phyloP scores from a whole-genome alignment of 306 rosid species.

The Malus fusca region DNA sequence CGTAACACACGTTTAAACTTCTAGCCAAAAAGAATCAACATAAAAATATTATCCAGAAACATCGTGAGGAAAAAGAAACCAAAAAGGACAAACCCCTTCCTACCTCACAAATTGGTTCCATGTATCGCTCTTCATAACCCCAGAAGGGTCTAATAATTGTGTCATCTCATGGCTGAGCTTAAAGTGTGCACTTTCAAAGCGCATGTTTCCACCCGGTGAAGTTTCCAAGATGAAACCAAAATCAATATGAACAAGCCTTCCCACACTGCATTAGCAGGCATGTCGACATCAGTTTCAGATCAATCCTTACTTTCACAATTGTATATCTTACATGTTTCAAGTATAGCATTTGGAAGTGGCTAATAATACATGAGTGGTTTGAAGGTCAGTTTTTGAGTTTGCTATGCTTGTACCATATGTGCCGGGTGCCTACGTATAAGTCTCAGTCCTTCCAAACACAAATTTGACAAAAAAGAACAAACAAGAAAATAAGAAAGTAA shows the following conservation, averaged over 20 bases:
- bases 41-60: background rate
- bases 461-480: background rate
- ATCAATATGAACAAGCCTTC: slow-evolving; percentile 94
- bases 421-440: background rate
- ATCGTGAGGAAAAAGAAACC: background rate
- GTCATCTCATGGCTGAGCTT: slow-evolving; percentile 99
- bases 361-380: background rate
- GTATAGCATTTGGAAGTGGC: background rate
- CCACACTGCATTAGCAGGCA: slow-evolving; percentile 53
- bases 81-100: background rate
- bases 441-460: background rate
- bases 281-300: slow-evolving; percentile 6
- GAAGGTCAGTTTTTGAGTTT: background rate
- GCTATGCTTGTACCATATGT: background rate
- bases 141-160: slow-evolving; percentile 90
- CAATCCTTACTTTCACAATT: background rate
- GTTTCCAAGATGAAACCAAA: slow-evolving; percentile 96
- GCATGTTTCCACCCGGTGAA: slow-evolving; percentile 97
- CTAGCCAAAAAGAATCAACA: background rate
- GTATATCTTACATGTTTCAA: background rate
- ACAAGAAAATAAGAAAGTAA: background rate
- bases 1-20: background rate
- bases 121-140: slow-evolving; percentile 90
- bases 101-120: slow-evolving; percentile 94
- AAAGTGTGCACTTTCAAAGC: slow-evolving; percentile 96